Conservation (phyloP, 139 green algal species). For the Volvox reticuliferus region DNA sequence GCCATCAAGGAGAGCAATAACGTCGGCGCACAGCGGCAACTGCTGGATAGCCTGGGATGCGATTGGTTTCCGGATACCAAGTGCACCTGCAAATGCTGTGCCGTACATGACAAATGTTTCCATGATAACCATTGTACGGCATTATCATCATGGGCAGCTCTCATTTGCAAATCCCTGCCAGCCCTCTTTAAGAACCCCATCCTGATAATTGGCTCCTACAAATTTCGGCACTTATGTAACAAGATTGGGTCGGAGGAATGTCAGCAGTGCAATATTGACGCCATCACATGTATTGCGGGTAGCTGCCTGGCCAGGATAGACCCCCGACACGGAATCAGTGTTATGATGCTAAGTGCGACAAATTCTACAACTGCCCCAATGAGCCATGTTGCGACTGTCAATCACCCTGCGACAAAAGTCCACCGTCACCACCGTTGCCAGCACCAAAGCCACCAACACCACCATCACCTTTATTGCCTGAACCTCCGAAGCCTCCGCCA, state of each 20-base stretch:
- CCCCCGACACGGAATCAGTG: neutral
- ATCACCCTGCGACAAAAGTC: neutral
- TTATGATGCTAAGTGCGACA: neutral
- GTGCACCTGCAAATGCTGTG: slow-evolving; percentile 8
- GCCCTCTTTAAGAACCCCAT: neutral
- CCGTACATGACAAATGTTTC: neutral
- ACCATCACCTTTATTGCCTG: neutral
- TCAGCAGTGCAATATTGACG: neutral
- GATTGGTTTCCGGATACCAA: slow-evolving; percentile 8
- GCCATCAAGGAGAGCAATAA: neutral
- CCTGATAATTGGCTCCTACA: neutral
- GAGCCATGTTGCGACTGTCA: neutral
- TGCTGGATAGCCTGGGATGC: neutral
- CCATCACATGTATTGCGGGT: neutral
- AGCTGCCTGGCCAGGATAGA: neutral
- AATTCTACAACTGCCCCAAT: neutral
- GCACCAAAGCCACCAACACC: neutral
- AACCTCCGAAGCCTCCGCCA: neutral
- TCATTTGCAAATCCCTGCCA: neutral
- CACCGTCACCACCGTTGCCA: neutral
- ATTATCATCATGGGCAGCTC: neutral
- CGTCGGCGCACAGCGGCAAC: neutral
- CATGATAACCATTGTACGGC: neutral
- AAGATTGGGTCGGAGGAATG: neutral
- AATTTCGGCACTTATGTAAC: neutral